phyloP scores from a whole-genome alignment of 1,284 basidiomycete species.

The Ustilago lituana region DNA sequence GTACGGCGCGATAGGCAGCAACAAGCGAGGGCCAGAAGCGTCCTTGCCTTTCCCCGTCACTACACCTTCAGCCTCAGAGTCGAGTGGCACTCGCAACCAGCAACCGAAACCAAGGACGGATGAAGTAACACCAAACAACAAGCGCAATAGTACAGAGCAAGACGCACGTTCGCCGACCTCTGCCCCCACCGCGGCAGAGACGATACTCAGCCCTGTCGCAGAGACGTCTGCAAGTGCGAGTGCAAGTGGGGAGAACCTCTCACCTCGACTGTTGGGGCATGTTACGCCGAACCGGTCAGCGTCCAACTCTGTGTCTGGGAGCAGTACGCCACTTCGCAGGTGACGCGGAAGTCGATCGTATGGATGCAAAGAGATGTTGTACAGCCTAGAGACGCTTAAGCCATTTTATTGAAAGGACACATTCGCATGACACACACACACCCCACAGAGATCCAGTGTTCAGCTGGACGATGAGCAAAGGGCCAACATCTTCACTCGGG shows the following conservation, averaged over 20 bases:
- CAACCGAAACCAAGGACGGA: neutral
- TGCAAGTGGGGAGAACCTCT: constrained; percentile 2
- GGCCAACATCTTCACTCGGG: too few relatives aligned
- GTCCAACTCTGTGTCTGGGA: neutral
- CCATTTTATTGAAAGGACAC: too few relatives aligned
- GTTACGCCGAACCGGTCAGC: neutral
- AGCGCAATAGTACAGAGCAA: neutral
- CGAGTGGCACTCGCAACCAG: neutral
- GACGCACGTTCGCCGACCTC: neutral
- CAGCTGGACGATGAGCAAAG: too few relatives aligned
- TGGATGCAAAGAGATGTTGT: too few relatives aligned
- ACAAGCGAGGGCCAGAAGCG: neutral
- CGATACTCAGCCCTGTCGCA: constrained; percentile 20
- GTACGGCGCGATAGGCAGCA: constrained; percentile 15
- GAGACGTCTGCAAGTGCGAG: constrained; percentile 1
- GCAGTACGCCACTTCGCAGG: neutral
- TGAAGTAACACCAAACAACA: neutral
- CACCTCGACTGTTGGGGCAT: constrained; percentile 9
- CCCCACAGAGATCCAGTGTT: too few relatives aligned
- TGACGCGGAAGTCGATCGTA: too few relatives aligned
- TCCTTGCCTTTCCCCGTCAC: constrained; percentile 25
- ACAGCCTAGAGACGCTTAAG: too few relatives aligned
- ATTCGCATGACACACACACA: too few relatives aligned
- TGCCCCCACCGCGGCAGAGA: constrained; percentile 23
- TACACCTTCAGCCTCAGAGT: neutral